Percentiles rank a stretch among this genome's conserved stretches.
phyloP scores from a whole-genome alignment of 306 rosid species.

The Vigna nakashimae region DNA sequence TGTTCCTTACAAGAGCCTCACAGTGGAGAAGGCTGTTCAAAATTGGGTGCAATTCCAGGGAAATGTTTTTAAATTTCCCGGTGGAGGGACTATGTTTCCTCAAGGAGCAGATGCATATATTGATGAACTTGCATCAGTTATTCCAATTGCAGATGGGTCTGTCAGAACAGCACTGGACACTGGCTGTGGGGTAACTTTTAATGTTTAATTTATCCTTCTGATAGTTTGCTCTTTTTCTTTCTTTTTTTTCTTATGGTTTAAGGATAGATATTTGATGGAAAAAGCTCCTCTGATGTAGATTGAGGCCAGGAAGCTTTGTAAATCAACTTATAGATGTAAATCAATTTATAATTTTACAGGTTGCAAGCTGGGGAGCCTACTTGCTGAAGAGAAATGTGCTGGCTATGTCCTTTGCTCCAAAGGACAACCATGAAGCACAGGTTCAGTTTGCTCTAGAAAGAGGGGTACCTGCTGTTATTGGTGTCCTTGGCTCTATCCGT shows the following conservation, averaged over 20 bases:
- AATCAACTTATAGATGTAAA: background rate
- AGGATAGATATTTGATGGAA: slow-evolving; percentile 12
- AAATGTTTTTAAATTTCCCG: slow-evolving; percentile 93
- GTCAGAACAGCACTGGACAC: slow-evolving; percentile 94
- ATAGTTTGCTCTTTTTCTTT: slow-evolving; percentile 3
- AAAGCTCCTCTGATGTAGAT: background rate
- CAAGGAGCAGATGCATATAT: slow-evolving; percentile 94
- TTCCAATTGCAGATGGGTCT: slow-evolving; percentile 87
- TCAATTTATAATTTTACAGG: slow-evolving; percentile 51
- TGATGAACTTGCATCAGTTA: slow-evolving; percentile 86
- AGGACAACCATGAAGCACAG: slow-evolving; percentile 99
- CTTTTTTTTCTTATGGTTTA: background rate
- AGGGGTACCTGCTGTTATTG: slow-evolving; percentile 94
- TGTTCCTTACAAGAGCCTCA: slow-evolving; percentile 81
- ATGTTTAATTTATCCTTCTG: slow-evolving; percentile 18
- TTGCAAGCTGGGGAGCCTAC: slow-evolving; percentile 99
- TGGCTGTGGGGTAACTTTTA: slow-evolving; percentile 85
- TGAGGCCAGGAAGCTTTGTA: background rate
- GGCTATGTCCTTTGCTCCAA: slow-evolving; percentile 95
- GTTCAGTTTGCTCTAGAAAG: slow-evolving; percentile 97
- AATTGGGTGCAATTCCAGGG: slow-evolving; percentile 94
- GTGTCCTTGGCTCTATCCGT: slow-evolving; percentile 86
- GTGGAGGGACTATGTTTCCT: slow-evolving; percentile 99
- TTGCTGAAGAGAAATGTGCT: slow-evolving; percentile 85
- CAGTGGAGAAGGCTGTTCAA: slow-evolving; percentile 96